Conservation (phyloP, 2,329 filamentous ascomycete species). For the Colletotrichum godetiae region DNA sequence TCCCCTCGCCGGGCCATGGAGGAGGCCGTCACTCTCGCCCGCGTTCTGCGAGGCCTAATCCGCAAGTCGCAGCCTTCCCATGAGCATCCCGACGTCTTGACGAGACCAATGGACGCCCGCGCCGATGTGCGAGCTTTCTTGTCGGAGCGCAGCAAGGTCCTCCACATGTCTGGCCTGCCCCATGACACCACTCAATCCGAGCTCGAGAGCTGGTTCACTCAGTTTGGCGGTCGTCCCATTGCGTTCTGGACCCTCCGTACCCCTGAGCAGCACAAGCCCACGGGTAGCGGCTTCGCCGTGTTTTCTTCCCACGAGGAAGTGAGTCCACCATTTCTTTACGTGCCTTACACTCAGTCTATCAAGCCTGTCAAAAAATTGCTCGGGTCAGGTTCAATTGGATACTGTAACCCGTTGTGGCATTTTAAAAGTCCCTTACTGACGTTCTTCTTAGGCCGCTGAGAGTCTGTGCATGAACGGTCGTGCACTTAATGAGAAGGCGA, state of each 20-base stretch:
- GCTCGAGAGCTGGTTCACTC: constrained; percentile 99
- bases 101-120: constrained; percentile 94
- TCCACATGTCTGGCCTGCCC: constrained; percentile 96
- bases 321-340: constrained; percentile 49
- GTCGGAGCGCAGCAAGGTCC: constrained; percentile 95
- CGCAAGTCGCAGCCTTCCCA: constrained; percentile 95
- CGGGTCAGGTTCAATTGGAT: no score
- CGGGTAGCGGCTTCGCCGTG: constrained; percentile 95
- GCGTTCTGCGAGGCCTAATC: constrained; percentile 91
- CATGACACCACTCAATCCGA: constrained; percentile 99
- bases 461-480: constrained; percentile 99
- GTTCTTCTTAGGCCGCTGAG: constrained; percentile 83
- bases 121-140: constrained; percentile 97
- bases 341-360: not conserved
- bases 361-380: not conserved
- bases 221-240: constrained; percentile 97
- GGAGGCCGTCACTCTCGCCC: constrained; percentile 92
- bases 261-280: constrained; percentile 99
- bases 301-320: constrained; percentile 99
- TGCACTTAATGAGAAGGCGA: constrained; percentile 97
- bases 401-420: no score
- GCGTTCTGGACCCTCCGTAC: constrained; percentile 99
- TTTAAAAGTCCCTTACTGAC: not conserved
- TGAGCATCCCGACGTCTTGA: constrained; percentile 94
- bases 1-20: constrained; percentile 97